Conservation (phyloP, 352 stramenopile genomes). For the Aphanomyces invadans region DNA sequence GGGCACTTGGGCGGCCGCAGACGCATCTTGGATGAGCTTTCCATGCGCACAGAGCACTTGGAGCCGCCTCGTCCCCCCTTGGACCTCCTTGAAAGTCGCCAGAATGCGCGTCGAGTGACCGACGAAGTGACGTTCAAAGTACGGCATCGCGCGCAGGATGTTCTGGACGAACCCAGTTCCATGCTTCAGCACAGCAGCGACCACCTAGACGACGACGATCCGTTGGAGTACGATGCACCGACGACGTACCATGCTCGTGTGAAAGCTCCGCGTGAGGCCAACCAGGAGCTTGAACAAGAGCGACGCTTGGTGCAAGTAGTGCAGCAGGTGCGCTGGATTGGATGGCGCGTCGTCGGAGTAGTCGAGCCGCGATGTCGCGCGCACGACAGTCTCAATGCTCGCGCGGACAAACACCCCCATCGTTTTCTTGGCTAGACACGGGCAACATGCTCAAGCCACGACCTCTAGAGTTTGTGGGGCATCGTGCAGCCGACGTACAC, state of each 20-base stretch:
- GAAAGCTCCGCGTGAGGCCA: conserved; percentile 48
- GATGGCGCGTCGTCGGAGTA: background rate
- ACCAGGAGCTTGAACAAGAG: conserved; percentile 60
- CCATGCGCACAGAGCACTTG: conserved; percentile 56
- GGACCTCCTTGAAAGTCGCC: conserved; percentile 44
- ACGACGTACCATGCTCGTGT: conserved; percentile 35
- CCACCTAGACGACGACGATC: no score
- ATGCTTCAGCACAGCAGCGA: conserved; percentile 44
- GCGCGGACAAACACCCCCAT: conserved; percentile 39
- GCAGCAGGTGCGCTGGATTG: conserved; percentile 34
- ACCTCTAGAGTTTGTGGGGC: no score
- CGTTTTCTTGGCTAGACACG: conserved; percentile 37
- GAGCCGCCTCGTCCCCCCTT: conserved; percentile 51
- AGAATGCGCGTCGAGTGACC: conserved; percentile 41
- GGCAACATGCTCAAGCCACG: no score
- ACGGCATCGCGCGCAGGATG: conserved; percentile 45
- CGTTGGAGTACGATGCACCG: no score
- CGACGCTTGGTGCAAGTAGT: conserved; percentile 43
- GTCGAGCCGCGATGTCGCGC: conserved; percentile 35
- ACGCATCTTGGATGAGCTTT: conserved; percentile 49
- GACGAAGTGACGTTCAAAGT: conserved; percentile 45
- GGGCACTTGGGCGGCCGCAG: conserved; percentile 45
- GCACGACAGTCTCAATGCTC: conserved; percentile 42
- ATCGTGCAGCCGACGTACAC: no score
- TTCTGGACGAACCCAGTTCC: conserved; percentile 47